Percentiles rank a stretch among this genome's conserved stretches.
Evolutionary conservation across 1,284 basidiomycete genomes (phyloP).

Genomic region (Trichosporon faecale): DNA sequence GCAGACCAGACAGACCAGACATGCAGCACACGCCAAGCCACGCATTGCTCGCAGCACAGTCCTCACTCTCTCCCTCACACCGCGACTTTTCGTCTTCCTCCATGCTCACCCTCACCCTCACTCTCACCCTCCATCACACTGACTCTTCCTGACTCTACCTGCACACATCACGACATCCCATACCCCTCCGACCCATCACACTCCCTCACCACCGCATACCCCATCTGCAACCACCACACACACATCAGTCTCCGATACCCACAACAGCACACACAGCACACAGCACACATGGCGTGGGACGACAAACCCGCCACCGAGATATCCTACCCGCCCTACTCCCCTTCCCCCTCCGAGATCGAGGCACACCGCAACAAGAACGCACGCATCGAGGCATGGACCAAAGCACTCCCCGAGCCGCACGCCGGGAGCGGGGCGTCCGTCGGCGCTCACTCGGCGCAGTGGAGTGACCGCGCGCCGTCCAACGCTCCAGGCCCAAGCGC

Average conservation of each 20-base stretch:
- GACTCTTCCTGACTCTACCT: background rate
- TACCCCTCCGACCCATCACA: background rate
- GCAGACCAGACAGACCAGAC: background rate
- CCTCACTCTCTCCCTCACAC: background rate
- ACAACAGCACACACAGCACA: background rate
- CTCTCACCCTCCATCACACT: background rate
- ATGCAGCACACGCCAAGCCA: background rate
- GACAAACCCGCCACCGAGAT: slow-evolving; percentile 11
- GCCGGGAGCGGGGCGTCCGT: background rate
- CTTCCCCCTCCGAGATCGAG: slow-evolving; percentile 25
- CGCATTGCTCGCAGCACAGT: background rate
- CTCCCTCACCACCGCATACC: background rate
- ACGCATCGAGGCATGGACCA: slow-evolving; percentile 23
- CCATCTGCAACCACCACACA: background rate
- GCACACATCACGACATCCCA: background rate
- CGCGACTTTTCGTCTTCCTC: background rate
- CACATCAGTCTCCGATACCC: background rate
- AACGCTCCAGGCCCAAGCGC: background rate
- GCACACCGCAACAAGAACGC: slow-evolving; percentile 12
- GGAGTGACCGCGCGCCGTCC: background rate
- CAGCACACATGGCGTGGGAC: background rate
- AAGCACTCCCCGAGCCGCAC: slow-evolving; percentile 9
- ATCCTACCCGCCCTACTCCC: slow-evolving; percentile 25
- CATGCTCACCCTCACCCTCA: background rate
- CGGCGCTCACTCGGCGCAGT: background rate